These are phyloP conservation scores for Psilocybe tampanensis DNA, from an alignment of 768 basidiomycete genomes.

Conservation along the genomic window DNA sequence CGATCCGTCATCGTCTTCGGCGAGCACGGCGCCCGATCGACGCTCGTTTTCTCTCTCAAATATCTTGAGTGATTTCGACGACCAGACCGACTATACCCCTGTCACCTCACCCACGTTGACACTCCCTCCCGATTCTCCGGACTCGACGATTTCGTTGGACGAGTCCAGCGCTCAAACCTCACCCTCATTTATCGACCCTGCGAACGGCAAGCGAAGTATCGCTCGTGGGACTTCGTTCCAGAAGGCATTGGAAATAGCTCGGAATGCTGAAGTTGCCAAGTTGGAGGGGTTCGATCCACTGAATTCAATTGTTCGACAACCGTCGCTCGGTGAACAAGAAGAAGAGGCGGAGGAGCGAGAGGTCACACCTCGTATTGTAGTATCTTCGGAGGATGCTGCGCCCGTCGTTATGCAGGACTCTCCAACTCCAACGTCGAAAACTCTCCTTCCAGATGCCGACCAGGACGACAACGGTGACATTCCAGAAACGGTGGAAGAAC, in stretches of 20 bases:
- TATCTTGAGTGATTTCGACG: slow-evolving; percentile 22
- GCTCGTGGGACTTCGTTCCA: slow-evolving; percentile 37
- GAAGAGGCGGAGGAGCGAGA: slow-evolving; percentile 3
- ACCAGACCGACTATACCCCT: slow-evolving; percentile 27
- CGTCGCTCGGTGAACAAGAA: neutral
- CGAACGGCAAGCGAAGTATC: slow-evolving; percentile 17
- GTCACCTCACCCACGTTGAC: slow-evolving; percentile 31
- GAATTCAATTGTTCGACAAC: neutral
- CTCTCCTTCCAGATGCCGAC: neutral
- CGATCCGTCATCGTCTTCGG: slow-evolving; percentile 4
- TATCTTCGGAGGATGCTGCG: slow-evolving; percentile 12
- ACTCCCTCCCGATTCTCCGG: slow-evolving; percentile 29
- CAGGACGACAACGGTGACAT: neutral
- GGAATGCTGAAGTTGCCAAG: slow-evolving; percentile 37
- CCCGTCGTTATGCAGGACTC: slow-evolving; percentile 9
- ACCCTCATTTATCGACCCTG: slow-evolving; percentile 17
- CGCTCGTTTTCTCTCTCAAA: slow-evolving; percentile 36
- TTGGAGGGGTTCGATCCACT: slow-evolving; percentile 19
- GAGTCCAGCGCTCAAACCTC: slow-evolving; percentile 19
- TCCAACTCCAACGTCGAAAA: neutral
- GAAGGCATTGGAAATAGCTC: slow-evolving; percentile 42
- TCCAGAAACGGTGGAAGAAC: neutral
- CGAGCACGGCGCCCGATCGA: slow-evolving; percentile 15
- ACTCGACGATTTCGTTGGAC: slow-evolving; percentile 4
- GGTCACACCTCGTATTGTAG: slow-evolving; percentile 13